phyloP scores from a whole-genome alignment of 1,139 yeast species.

The Pichia sp. region DNA sequence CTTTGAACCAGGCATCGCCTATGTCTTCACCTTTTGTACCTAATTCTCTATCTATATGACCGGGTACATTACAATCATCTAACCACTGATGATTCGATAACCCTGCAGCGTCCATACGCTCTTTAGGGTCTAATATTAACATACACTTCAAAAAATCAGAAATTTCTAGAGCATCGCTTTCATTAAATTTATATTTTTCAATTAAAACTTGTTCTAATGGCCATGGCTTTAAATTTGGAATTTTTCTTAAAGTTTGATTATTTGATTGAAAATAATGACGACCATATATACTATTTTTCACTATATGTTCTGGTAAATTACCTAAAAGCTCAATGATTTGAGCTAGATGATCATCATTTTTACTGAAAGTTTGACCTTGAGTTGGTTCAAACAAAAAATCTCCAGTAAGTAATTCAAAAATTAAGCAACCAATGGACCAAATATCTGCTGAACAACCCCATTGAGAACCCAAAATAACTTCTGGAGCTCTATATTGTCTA shows the following conservation, averaged over 20 bases:
- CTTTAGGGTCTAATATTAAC: slow-evolving; percentile 61
- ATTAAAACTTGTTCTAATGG: slow-evolving; percentile 54
- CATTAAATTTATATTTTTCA: slow-evolving; percentile 64
- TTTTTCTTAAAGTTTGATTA: slow-evolving; percentile 42
- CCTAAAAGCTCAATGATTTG: slow-evolving; percentile 75
- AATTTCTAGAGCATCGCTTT: slow-evolving; percentile 47
- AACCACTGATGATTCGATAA: slow-evolving; percentile 77
- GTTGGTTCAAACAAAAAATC: slow-evolving; percentile 82
- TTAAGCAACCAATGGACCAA: slow-evolving; percentile 79
- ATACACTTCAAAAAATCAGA: slow-evolving; percentile 64
- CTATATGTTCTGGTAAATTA: slow-evolving; percentile 44
- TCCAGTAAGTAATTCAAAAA: slow-evolving; percentile 76
- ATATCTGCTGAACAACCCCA: slow-evolving; percentile 86
- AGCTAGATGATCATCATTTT: slow-evolving; percentile 83
- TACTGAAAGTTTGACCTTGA: slow-evolving; percentile 52
- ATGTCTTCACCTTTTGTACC: slow-evolving; percentile 67
- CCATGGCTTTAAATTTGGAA: slow-evolving; percentile 64
- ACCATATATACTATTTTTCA: slow-evolving; percentile 47
- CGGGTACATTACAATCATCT: slow-evolving; percentile 52
- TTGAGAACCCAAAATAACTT: slow-evolving; percentile 54
- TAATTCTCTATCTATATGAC: slow-evolving; percentile 50
- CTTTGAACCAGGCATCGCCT: slow-evolving; percentile 57
- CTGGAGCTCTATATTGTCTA: slow-evolving; percentile 80
- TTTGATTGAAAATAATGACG: slow-evolving; percentile 48
- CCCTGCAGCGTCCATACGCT: slow-evolving; percentile 76